phyloP scores from a whole-genome alignment of 805 yeast species.

The Lipomyces lipofer region DNA sequence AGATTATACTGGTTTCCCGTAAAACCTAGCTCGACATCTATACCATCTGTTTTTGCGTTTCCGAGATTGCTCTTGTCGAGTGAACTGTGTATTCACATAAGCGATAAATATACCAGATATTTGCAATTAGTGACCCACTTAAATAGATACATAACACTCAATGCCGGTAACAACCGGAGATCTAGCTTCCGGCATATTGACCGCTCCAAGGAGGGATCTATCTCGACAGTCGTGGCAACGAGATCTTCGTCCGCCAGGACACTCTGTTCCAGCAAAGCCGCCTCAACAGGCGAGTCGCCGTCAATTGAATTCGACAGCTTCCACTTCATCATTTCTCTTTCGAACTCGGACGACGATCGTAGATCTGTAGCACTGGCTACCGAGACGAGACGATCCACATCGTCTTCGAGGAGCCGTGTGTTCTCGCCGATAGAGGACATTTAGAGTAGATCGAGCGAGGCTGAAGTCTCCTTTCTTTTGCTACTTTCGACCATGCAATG shows the following conservation, averaged over 20 bases:
- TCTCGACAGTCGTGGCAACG: conserved; percentile 9
- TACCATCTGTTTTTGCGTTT: conserved; percentile 52
- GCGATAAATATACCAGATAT: too few relatives aligned
- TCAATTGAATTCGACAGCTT: background rate
- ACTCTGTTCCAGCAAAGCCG: conserved; percentile 18
- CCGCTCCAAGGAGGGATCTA: conserved; percentile 34
- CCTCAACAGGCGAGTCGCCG: conserved; percentile 1
- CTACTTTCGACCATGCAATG: too few relatives aligned
- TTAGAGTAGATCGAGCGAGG: too few relatives aligned
- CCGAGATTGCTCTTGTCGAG: conserved; percentile 53
- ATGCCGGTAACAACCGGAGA: conserved; percentile 47
- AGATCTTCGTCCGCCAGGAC: conserved; percentile 25
- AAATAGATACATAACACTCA: conserved; percentile 50
- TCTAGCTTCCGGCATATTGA: conserved; percentile 46
- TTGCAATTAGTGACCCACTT: conserved; percentile 32
- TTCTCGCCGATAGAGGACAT: too few relatives aligned
- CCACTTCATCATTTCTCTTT: conserved; percentile 4
- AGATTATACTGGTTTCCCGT: conserved; percentile 48
- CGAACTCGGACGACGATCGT: too few relatives aligned
- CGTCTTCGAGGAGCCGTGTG: too few relatives aligned
- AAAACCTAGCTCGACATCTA: conserved; percentile 47
- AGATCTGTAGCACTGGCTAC: too few relatives aligned
- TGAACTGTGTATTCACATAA: too few relatives aligned
- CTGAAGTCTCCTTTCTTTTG: too few relatives aligned
- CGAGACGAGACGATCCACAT: too few relatives aligned